Percentiles rank a stretch among this genome's conserved stretches.
Evolutionary conservation across 495 filamentous ascomycete genomes (phyloP).

Genomic region (Aspergillus mulundensis): DNA sequence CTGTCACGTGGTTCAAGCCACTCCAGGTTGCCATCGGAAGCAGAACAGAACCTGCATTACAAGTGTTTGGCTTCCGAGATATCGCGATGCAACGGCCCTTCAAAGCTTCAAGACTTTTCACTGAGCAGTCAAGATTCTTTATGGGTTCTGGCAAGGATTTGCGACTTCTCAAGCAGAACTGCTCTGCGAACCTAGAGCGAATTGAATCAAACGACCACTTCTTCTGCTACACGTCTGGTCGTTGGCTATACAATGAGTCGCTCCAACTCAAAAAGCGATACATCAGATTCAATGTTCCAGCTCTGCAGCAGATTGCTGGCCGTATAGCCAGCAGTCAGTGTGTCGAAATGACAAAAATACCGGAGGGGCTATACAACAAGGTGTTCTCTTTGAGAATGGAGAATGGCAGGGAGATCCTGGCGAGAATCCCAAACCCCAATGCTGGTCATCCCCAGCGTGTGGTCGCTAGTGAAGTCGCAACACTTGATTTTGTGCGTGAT

Average conservation of each 20-base stretch:
- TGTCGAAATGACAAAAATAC: slow-evolving; percentile 13
- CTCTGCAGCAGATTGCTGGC: not conserved
- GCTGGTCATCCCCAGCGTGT: slow-evolving; percentile 26
- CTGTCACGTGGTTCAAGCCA: no score
- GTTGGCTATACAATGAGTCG: slow-evolving; percentile 3
- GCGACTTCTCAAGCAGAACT: no score
- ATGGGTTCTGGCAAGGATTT: no score
- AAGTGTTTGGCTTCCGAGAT: no score
- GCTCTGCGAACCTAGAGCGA: no score
- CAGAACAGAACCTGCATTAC: no score
- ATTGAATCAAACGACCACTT: not conserved
- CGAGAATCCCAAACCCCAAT: slow-evolving; percentile 32
- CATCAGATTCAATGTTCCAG: slow-evolving; percentile 1
- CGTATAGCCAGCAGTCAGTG: not conserved
- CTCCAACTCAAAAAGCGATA: slow-evolving; percentile 7
- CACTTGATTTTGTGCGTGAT: slow-evolving; percentile 28
- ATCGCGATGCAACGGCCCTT: no score
- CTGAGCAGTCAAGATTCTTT: no score
- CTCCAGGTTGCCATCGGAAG: no score
- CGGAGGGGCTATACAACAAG: slow-evolving; percentile 37
- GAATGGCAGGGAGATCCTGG: slow-evolving; percentile 12
- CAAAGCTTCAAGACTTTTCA: no score
- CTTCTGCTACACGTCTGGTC: slow-evolving; percentile 7
- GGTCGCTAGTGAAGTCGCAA: slow-evolving; percentile 38
- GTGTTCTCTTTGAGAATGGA: slow-evolving; percentile 22